phyloP scores from a whole-genome alignment of 192 early-diverging fungal genomes.

The Mortierella antarctica region DNA sequence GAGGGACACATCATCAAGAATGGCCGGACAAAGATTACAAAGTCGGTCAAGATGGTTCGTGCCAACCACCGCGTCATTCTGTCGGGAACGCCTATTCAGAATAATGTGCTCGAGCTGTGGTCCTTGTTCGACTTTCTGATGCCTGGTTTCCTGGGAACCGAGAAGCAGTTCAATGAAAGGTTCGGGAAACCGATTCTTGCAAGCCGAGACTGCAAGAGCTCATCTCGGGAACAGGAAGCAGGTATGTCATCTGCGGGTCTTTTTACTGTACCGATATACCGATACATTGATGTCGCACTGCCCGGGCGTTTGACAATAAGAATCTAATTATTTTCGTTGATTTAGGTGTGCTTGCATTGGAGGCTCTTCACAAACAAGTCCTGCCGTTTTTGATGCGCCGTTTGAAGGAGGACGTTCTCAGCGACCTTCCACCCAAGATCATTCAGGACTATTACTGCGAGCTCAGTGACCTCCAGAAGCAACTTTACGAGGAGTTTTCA shows the following conservation, averaged over 20 bases:
- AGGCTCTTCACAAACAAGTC: constrained; percentile 96
- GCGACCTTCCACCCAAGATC: constrained; percentile 98
- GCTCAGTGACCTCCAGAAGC: constrained; percentile 85
- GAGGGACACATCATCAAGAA: constrained; percentile 99
- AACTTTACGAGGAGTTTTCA: constrained; percentile 95
- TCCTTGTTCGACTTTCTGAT: constrained; percentile 98
- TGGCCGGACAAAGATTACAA: constrained; percentile 92
- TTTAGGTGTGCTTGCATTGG: constrained; percentile 84
- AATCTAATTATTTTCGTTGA: constrained; percentile 2
- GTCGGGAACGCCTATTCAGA: constrained; percentile 97
- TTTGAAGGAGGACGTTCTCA: constrained; percentile 97
- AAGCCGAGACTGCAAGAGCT: constrained; percentile 89
- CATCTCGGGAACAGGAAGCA: constrained; percentile 72
- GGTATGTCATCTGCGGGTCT: constrained; percentile 28
- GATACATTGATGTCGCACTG: not conserved
- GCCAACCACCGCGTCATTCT: constrained; percentile 93
- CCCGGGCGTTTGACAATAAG: not conserved
- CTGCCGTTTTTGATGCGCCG: constrained; percentile 95
- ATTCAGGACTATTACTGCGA: constrained; percentile 99
- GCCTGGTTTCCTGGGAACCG: constrained; percentile 97
- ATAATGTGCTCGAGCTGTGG: constrained; percentile 98
- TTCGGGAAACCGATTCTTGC: constrained; percentile 94
- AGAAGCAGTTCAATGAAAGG: constrained; percentile 93
- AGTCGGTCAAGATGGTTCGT: constrained; percentile 88
- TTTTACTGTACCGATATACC: not conserved